Evolutionary conservation across 2,329 filamentous ascomycete genomes (phyloP), one percentile per base, ranked within the genome.

Genomic region (Dactylellina sp.): DNA sequence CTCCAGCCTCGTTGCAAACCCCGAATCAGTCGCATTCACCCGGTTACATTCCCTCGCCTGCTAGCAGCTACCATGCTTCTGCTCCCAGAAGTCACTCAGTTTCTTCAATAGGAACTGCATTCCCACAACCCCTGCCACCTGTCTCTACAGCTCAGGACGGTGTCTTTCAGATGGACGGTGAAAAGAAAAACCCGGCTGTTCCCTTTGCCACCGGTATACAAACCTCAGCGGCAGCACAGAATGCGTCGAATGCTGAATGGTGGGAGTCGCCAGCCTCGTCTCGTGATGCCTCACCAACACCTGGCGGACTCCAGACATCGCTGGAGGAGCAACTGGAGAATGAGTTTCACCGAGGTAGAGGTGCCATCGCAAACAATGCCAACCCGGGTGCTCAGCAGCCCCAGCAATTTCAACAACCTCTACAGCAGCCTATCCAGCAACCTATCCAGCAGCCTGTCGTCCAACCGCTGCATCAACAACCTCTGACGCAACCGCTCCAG

Each of bases 291-390:
- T 72, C 68, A 6, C 60, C 68, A 20, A 53, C 47, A n/a, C 55
- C 60, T 20, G 42, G 44, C 4, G 64, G 37, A 14, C 35, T 16
- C 14, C 53, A 56, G 12, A 1, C 53, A 6, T 72, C 68, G 24
- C 44, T 72, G 5, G 68, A 72, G 39, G 68, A 72, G 22, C 68
- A 72, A 32, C 68, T 72, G 6, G 68, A 72, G 37, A 72, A 72
- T 28, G 53, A 72, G 24, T 72, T 72, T 32, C 68, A 72, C 16
- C 35, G 68, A 32, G 68, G 68, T 7, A 60, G 40, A 25, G 68
- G 68, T 14, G 16, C 32, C n/a, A 72, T 72, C 16, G 68, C 68
- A 32, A 22, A n/a, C n/a, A n/a, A n/a, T n/a, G n/a, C n/a, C n/a
- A n/a, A 55, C 12, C 39, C 59, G 20, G 7, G 20, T 22, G 44